Percentiles rank a stretch among this genome's conserved stretches.
These are phyloP conservation scores for Physcomitrellopsis africana DNA, from an alignment of 225 moss, liverwort and hornwort genomes.

Conservation along the genomic window DNA sequence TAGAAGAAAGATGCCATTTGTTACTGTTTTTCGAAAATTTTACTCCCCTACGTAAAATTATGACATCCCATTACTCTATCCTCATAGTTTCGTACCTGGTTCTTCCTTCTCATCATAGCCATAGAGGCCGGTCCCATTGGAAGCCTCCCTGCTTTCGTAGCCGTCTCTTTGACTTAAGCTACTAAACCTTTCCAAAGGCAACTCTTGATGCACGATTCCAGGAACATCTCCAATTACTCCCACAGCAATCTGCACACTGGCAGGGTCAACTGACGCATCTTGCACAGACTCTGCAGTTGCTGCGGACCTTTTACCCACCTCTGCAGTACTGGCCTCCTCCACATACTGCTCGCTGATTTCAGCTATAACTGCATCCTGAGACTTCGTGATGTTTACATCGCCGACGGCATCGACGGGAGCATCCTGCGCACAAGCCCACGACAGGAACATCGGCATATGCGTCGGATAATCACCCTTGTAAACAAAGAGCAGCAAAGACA, in stretches of 20 bases:
- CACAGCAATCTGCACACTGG: conserved; percentile 26
- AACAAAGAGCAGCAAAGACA: neutral
- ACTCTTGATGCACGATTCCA: conserved; percentile 24
- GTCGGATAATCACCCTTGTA: neutral
- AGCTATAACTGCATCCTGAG: conserved; percentile 30
- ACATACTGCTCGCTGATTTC: conserved; percentile 32
- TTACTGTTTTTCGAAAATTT: neutral
- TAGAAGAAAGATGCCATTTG: neutral
- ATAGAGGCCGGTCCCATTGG: conserved; percentile 30
- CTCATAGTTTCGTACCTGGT: conserved; percentile 38
- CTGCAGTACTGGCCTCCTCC: conserved; percentile 34
- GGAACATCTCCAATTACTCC: conserved; percentile 29
- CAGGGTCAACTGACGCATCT: conserved; percentile 21
- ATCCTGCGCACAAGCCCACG: conserved; percentile 36
- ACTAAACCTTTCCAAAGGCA: conserved; percentile 27
- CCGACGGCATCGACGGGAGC: conserved; percentile 26
- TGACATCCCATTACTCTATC: neutral
- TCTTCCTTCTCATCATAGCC: conserved; percentile 41
- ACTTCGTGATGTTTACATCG: conserved; percentile 30
- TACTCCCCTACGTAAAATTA: neutral
- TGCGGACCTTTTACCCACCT: conserved; percentile 20
- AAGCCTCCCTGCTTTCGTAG: conserved; percentile 38
- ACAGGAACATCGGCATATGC: neutral
- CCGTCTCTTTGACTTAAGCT: conserved; percentile 42
- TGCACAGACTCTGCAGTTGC: conserved; percentile 18